Conservation (phyloP, 2,329 filamentous ascomycete genomes). For the Aspergillus piperis region DNA sequence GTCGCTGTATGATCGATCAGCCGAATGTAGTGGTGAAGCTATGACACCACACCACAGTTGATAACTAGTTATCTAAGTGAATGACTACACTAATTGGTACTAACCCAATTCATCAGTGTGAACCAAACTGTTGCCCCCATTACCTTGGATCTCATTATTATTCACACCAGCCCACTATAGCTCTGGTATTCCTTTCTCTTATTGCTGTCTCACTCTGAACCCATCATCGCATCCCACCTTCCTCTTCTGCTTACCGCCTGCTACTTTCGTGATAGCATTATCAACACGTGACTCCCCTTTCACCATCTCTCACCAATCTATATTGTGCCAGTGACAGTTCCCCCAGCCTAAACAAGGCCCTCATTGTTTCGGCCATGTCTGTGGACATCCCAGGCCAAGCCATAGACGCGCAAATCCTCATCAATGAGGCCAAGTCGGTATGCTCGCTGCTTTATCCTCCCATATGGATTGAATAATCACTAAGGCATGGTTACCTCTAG, state of each 20-base stretch:
- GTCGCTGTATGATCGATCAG: not conserved
- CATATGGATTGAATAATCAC: not conserved
- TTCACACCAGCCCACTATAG: not conserved
- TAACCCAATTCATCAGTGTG: not conserved
- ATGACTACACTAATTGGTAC: not conserved
- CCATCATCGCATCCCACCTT: constrained; percentile 16
- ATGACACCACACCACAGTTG: not conserved
- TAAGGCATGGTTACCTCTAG: constrained; percentile 25
- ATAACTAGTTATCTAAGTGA: not conserved
- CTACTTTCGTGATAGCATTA: constrained; percentile 22
- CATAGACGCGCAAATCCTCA: constrained; percentile 28
- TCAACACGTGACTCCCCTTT: constrained; percentile 28
- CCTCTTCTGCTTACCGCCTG: constrained; percentile 20
- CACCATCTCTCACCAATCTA: constrained; percentile 18
- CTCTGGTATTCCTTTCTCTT: not conserved
- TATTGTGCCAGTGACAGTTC: constrained; percentile 13
- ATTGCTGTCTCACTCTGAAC: not conserved
- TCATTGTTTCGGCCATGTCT: constrained; percentile 30
- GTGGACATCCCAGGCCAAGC: constrained; percentile 25
- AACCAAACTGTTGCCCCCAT: not conserved
- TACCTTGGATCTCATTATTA: not conserved
- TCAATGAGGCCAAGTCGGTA: constrained; percentile 33
- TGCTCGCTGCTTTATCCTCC: constrained; percentile 7
- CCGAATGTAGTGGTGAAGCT: not conserved
- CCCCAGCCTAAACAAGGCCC: constrained; percentile 11